Percentiles rank a stretch among this genome's conserved stretches.
Conservation (phyloP, 768 basidiomycete species). For the Crucibulum laeve region DNA sequence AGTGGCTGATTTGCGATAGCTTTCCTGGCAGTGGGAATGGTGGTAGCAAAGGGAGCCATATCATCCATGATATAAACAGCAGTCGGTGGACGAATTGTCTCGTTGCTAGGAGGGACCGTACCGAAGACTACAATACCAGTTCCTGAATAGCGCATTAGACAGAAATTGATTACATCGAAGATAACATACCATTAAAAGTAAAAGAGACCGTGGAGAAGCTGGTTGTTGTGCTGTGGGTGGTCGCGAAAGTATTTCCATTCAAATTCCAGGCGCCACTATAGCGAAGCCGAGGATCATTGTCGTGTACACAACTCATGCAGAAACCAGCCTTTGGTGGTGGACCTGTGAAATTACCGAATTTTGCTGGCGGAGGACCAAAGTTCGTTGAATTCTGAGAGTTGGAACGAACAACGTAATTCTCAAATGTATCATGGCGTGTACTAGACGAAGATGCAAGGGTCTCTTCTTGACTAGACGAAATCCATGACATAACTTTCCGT, state of each 20-base stretch:
- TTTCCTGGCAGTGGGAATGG: conserved; percentile 27
- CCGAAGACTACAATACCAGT: conserved; percentile 43
- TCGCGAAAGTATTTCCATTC: conserved; percentile 18
- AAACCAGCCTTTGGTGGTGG: conserved; percentile 6
- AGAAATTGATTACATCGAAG: neutral
- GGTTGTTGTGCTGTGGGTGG: conserved; percentile 30
- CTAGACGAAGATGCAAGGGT: no score
- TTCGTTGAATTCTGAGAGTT: neutral
- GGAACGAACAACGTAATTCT: no score
- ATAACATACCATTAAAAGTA: conserved; percentile 30
- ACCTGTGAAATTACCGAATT: neutral
- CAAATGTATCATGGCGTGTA: no score
- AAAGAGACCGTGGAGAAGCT: conserved; percentile 27
- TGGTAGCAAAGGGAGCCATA: conserved; percentile 23
- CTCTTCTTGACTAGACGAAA: no score
- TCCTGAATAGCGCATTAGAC: conserved; percentile 20
- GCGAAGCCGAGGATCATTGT: conserved; percentile 30
- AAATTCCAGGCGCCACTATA: conserved; percentile 34
- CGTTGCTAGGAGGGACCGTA: conserved; percentile 36
- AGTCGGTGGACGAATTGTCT: conserved; percentile 26
- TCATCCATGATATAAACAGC: conserved; percentile 36
- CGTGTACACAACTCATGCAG: conserved; percentile 19
- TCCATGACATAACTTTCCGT: neutral
- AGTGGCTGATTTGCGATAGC: conserved; percentile 36
- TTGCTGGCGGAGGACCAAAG: neutral